A percentile compares a stretch with the other conserved stretches of the same genome.
These are phyloP conservation scores for Saturnispora hagleri DNA, from an alignment of 805 yeast genomes.

Conservation along the genomic window DNA sequence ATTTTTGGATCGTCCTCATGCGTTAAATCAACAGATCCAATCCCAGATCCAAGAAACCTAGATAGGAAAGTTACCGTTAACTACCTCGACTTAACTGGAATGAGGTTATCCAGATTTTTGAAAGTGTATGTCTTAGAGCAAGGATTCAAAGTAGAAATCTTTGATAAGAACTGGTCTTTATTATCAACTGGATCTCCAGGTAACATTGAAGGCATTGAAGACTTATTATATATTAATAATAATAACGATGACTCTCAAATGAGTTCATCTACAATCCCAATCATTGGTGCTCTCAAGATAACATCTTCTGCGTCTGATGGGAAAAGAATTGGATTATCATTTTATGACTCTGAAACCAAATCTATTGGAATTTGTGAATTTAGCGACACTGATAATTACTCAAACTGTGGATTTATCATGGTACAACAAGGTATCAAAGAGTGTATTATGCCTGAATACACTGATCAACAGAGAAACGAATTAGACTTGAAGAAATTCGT, in stretches of 20 bases:
- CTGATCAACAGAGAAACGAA: conserved; percentile 24
- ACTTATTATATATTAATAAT: conserved; percentile 34
- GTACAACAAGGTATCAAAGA: conserved; percentile 90
- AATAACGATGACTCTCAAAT: conserved; percentile 28
- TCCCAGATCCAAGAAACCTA: conserved; percentile 30
- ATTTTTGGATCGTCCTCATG: conserved; percentile 81
- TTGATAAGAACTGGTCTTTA: conserved; percentile 54
- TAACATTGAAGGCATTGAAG: conserved; percentile 70
- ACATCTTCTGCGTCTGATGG: conserved; percentile 33
- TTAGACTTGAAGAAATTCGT: conserved; percentile 54
- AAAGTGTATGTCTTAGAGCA: conserved; percentile 58
- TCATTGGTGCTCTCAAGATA: conserved; percentile 45
- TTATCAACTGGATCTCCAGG: conserved; percentile 78
- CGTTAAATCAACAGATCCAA: conserved; percentile 36
- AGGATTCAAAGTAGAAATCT: conserved; percentile 74
- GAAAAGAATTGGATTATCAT: conserved; percentile 64
- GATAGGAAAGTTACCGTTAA: conserved; percentile 33
- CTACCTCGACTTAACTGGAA: conserved; percentile 70
- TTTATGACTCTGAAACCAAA: conserved; percentile 62
- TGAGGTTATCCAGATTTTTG: conserved; percentile 59
- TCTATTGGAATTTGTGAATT: conserved; percentile 69
- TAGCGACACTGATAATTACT: conserved; percentile 76
- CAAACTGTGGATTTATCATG: conserved; percentile 76
- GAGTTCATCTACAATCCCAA: conserved; percentile 27
- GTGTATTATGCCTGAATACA: conserved; percentile 46